Base-by-base conservation (phyloP, 176 grass and related monocot species). In the Neostapfia colusana region DNA sequence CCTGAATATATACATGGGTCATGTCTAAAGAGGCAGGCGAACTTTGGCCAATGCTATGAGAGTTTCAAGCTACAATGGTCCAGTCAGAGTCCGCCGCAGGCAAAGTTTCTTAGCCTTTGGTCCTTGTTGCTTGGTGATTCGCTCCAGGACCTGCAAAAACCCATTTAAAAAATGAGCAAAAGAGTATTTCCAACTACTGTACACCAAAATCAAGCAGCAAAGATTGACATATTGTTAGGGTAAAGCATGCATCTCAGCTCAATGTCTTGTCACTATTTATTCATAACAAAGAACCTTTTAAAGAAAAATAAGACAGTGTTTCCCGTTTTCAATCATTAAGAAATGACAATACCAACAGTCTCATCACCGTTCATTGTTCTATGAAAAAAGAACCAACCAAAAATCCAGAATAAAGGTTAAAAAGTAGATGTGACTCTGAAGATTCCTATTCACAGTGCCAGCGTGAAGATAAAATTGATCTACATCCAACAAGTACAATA, bases 51-150 rank as follows among this genome's bases (percentile, higher is more conserved):
- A 65, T 34, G 72, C 24, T 72, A 54, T 49, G 15, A 7, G 24
- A 70, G 34, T 76, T 81, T 81, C 46, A 76, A 50, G 37, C 77
- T 93, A 93, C 91, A 84, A 93, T 7, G 91, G 91, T 21, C 91
- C 84, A 1, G 87, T 93, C 45, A 87, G 72, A 9, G 91, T 90
- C 53, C 91, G 76, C 26, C 69, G 65, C 45, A 93, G 83, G 87
- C 88, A 88, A 41, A 90, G 41, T 63, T 79, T 93, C 81, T 93
- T 93, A 20, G 87, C 87, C 62, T 88, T 84, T 44, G 86, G 76
- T 59, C 81, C 77, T 67, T 74, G 67, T 57, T 90, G 87, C 46
- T 88, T 54, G 48, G 49, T 85, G 24, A 90, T 87, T 34, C 75
- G 80, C 84, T 87, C 91, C 78, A 84, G 48, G 57, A 85, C 81